phyloP scores from a whole-genome alignment of 164 flowering plant genomes.

The Berberis vulgaris region DNA sequence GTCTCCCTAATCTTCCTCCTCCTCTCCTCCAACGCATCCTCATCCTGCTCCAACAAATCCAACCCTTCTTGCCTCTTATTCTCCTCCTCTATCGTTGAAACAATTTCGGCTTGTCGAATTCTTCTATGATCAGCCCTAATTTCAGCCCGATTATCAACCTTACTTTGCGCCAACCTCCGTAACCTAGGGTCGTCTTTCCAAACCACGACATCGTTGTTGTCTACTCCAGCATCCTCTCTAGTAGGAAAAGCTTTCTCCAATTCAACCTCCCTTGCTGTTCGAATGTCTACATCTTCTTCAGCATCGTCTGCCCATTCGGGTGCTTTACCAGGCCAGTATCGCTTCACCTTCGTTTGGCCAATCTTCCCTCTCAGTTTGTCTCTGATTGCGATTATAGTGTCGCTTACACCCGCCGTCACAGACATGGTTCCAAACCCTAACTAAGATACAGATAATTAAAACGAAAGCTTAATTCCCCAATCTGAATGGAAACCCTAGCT shows the following conservation, averaged over 20 bases:
- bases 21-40: conserved; percentile 72
- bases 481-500: too few relatives aligned
- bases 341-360: conserved; percentile 78
- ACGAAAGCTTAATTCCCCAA: too few relatives aligned
- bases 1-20: conserved; percentile 59
- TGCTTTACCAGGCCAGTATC: conserved; percentile 97
- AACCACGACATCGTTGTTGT: conserved; percentile 49
- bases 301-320: conserved; percentile 91
- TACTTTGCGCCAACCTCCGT: neutral
- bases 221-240: conserved; percentile 29
- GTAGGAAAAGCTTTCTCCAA: conserved; percentile 8
- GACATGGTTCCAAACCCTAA: conserved; percentile 33
- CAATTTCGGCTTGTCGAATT: conserved; percentile 76
- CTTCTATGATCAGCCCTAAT: conserved; percentile 65
- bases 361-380: conserved; percentile 91
- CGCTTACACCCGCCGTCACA: conserved; percentile 88
- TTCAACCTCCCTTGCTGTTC: conserved; percentile 11
- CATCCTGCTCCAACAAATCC: conserved; percentile 70
- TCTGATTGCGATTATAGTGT: conserved; percentile 57
- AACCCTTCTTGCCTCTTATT: conserved; percentile 45
- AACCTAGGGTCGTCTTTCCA: conserved; percentile 27
- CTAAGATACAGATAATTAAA: too few relatives aligned
- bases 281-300: conserved; percentile 69
- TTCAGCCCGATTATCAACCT: conserved; percentile 36
- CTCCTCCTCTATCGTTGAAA: conserved; percentile 78